These are phyloP conservation scores for Saksenaea vasiformis DNA, from an alignment of 371 early-diverging fungal species.

Conservation along the genomic window DNA sequence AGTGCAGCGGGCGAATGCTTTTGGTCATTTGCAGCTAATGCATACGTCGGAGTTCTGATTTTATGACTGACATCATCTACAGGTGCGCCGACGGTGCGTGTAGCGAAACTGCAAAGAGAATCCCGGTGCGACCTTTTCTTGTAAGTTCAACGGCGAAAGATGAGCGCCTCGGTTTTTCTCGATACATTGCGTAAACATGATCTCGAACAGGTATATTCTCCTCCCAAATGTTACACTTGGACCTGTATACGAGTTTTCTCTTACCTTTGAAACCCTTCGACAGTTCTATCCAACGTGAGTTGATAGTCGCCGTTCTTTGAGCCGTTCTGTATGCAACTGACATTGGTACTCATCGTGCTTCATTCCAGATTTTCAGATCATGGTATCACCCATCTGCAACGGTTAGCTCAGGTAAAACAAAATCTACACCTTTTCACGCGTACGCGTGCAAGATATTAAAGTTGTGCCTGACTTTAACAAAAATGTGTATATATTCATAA, in stretches of 20 bases:
- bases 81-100: no score
- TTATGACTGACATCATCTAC: no score
- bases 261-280: background rate
- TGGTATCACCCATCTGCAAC: slow-evolving; percentile 64
- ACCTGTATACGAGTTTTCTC: background rate
- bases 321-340: background rate
- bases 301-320: background rate
- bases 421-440: background rate
- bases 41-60: no score
- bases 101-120: no score
- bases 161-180: slow-evolving; percentile 4
- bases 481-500: background rate
- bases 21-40: no score
- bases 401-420: slow-evolving; percentile 52
- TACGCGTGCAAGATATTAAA: background rate
- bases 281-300: slow-evolving; percentile 3
- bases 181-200: slow-evolving; percentile 4
- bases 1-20: no score
- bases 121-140: no score
- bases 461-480: background rate
- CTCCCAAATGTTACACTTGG: background rate
- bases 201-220: background rate
- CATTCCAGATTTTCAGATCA: slow-evolving; percentile 54
- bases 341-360: background rate
- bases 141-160: background rate